These are phyloP conservation scores for Vaccinium darrowii DNA, from an alignment of 148 eudicot species.

Conservation along the genomic window DNA sequence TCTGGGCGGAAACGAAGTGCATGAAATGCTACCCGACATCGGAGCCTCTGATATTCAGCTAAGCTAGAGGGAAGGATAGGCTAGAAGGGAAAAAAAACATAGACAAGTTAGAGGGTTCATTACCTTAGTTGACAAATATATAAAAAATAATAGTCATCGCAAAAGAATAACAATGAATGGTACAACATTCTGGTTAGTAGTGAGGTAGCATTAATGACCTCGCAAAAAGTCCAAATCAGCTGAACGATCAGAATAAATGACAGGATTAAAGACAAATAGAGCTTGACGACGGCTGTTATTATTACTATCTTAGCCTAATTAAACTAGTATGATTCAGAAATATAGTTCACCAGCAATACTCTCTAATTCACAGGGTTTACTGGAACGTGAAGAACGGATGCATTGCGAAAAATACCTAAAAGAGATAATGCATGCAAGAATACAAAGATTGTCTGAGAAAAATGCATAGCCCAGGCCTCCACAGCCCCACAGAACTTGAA, in stretches of 20 bases:
- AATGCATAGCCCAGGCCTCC: too few species aligned
- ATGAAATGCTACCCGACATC: constrained; percentile 95
- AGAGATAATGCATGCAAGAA: neutral
- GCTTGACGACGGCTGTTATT: neutral
- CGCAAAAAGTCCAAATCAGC: neutral
- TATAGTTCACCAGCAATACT: neutral
- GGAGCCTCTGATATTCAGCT: constrained; percentile 88
- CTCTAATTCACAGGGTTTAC: neutral
- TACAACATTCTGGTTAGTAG: neutral
- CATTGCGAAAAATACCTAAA: neutral
- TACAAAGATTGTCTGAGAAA: neutral
- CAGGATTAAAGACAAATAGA: neutral
- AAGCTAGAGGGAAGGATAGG: constrained; percentile 67
- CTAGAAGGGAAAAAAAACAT: constrained; percentile 33
- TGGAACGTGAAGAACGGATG: neutral
- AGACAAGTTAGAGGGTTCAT: constrained; percentile 1
- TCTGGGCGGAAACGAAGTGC: constrained; percentile 85
- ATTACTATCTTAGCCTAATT: neutral
- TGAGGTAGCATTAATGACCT: neutral
- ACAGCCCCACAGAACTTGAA: too few species aligned
- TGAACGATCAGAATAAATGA: neutral
- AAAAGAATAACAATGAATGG: constrained; percentile 20
- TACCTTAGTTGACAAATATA: neutral
- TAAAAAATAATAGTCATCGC: constrained; percentile 5
- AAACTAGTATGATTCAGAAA: neutral